These are phyloP conservation scores for Hippophae gyantsensis DNA, from an alignment of 306 rosid genomes.

Conservation along the genomic window DNA sequence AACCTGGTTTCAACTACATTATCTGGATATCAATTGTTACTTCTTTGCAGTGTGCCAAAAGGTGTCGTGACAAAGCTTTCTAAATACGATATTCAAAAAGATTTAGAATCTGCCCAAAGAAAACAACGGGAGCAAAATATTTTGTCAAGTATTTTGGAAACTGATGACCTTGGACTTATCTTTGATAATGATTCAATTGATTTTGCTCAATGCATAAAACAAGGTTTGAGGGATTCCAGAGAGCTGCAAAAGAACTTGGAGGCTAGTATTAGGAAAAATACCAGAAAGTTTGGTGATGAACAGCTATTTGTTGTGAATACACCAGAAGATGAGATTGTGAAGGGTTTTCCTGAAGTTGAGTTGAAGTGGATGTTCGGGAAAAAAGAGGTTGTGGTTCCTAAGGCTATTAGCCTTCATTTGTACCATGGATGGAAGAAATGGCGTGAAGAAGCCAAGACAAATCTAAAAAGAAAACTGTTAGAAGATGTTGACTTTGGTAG, in stretches of 20 bases:
- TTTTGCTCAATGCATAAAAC: constrained; percentile 47
- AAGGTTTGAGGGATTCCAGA: constrained; percentile 67
- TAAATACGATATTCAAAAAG: constrained; percentile 57
- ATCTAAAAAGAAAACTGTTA: constrained; percentile 54
- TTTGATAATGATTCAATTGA: constrained; percentile 49
- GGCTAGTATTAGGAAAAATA: constrained; percentile 47
- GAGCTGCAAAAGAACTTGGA: constrained; percentile 53
- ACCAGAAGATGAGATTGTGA: constrained; percentile 69
- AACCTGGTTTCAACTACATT: constrained; percentile 19
- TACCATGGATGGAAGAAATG: constrained; percentile 91
- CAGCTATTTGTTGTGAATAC: constrained; percentile 42
- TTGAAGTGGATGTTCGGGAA: constrained; percentile 85
- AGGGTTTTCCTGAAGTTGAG: constrained; percentile 83
- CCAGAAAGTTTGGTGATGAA: constrained; percentile 68
- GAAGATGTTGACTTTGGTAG: constrained; percentile 55
- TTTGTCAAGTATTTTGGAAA: constrained; percentile 65
- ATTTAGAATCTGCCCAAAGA: constrained; percentile 68
- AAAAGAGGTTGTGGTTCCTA: constrained; percentile 75
- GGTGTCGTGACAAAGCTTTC: constrained; percentile 52
- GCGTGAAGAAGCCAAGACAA: constrained; percentile 78
- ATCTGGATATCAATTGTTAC: constrained; percentile 26
- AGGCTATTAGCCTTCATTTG: constrained; percentile 65
- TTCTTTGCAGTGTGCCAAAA: constrained; percentile 47
- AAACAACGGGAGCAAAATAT: constrained; percentile 57
- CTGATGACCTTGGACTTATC: constrained; percentile 46